Base-by-base conservation (phyloP, 2,329 filamentous ascomycete genomes). In the Arthrinium phaeospermum region DNA sequence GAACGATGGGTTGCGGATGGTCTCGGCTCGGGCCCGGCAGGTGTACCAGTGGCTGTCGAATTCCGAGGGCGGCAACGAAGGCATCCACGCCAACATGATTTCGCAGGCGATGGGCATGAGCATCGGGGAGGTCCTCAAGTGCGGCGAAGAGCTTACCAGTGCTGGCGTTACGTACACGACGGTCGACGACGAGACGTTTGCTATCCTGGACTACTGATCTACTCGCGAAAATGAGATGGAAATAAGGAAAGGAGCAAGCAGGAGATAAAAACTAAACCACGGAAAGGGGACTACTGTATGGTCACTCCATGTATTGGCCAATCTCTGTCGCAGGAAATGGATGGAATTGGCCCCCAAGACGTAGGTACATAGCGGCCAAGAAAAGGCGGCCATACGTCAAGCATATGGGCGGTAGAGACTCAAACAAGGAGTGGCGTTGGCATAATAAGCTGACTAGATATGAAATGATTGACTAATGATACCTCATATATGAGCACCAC, bases 141-240 rank as follows among this genome's bases (percentile, higher is more conserved):
- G 91, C n/a, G 91, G 93, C 13, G 94, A 98, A 77, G 95, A 98
- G 83, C 83, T 99, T 79, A 82, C 94, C 61, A 86, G 86, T 2
- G 84, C 90, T 71, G 94, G 95, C 44, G 80, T 94, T 77, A 94
- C 98, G 75, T 99, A 94, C 84, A 94, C 94, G 41, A 99, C 97
- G 13, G 89, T 97, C 8, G 95, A 98, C 83, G 96, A 98, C 79
- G 89, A 94, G 82, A 98, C 96, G 0, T 98, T 94, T 92, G 94
- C 94, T 61, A 86, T 97, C 75, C 85, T 98, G 73, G 94, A 97
- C 73, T 90, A 41, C 41, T 45, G 67, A 68, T 68, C 30, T 46
- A 30, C 7, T 14, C 4, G 46, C 41, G 41, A 10, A 27, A n/a
- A 14, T 37, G 19, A 19, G 16, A 57, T 51, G 24, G 2, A 41